These are phyloP conservation scores for Rhodotorula graminis DNA, from an alignment of 768 basidiomycete species.

Conservation along the genomic window DNA sequence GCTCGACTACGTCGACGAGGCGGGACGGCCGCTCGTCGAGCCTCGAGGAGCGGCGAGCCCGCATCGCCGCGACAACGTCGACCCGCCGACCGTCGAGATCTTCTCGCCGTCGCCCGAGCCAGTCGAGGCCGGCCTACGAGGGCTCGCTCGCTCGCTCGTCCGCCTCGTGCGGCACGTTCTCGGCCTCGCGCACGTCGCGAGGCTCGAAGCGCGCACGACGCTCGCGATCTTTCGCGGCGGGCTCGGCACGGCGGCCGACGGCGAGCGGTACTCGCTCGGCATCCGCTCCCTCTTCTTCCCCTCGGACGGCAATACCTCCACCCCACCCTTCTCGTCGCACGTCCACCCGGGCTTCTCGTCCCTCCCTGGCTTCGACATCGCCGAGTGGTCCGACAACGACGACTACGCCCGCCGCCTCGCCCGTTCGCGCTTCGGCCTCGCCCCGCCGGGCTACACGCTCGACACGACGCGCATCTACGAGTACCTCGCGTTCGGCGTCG, in stretches of 20 bases:
- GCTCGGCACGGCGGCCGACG: constrained; percentile 5
- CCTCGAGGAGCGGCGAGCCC: neutral
- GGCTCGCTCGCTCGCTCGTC: neutral
- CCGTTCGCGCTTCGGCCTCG: constrained; percentile 20
- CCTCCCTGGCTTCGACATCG: constrained; percentile 29
- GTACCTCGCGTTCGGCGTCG: constrained; percentile 36
- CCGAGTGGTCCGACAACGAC: constrained; percentile 13
- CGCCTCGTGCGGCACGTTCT: too few species aligned
- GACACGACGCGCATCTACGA: constrained; percentile 32
- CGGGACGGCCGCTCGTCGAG: neutral
- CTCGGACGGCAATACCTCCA: constrained; percentile 7
- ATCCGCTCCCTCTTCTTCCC: constrained; percentile 32
- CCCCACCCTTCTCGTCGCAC: neutral
- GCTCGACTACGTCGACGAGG: constrained; percentile 21
- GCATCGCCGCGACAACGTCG: neutral
- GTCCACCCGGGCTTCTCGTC: constrained; percentile 22
- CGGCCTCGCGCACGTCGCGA: fast-evolving
- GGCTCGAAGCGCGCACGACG: neutral
- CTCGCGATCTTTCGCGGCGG: constrained; percentile 32
- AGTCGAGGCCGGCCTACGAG: neutral
- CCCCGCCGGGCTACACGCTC: constrained; percentile 30
- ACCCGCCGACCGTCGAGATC: constrained; percentile 11
- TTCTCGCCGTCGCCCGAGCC: constrained; percentile 6
- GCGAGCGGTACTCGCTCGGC: constrained; percentile 22
- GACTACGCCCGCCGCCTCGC: constrained; percentile 25